These are phyloP conservation scores for Talaromyces trachyspermus DNA, from an alignment of 495 filamentous ascomycete species.

Conservation along the genomic window DNA sequence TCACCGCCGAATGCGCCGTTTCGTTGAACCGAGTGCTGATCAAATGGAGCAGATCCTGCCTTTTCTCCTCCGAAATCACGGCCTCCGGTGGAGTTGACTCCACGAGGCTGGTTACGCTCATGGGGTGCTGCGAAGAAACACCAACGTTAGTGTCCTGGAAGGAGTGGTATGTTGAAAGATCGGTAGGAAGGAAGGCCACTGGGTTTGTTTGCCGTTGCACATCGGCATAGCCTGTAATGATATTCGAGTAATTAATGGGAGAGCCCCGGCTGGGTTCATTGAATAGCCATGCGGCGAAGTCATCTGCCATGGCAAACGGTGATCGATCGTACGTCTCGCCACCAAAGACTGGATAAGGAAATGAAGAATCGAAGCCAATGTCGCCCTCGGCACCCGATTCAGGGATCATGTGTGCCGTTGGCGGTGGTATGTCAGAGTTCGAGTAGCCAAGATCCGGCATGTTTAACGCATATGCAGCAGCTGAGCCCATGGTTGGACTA, in stretches of 20 bases:
- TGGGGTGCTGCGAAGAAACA: constrained; percentile 59
- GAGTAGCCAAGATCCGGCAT: constrained; percentile 3
- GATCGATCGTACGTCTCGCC: constrained; percentile 73
- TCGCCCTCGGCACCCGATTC: constrained; percentile 32
- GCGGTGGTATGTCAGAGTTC: constrained; percentile 3
- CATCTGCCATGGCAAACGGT: constrained; percentile 82
- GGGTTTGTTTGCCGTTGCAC: constrained; percentile 32
- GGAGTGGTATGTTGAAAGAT: constrained; percentile 31
- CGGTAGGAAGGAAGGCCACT: constrained; percentile 29
- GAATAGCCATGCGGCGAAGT: constrained; percentile 88
- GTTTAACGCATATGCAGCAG: constrained; percentile 16
- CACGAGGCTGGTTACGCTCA: constrained; percentile 87
- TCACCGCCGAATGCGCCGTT: constrained; percentile 64
- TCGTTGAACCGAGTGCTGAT: constrained; percentile 78
- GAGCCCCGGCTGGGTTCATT: constrained; percentile 47
- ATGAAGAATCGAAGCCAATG: constrained; percentile 60
- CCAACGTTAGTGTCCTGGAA: constrained; percentile 27
- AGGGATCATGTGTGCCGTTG: constrained; percentile 14
- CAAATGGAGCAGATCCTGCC: constrained; percentile 75
- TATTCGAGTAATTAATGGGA: constrained; percentile 24
- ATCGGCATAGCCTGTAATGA: constrained; percentile 42
- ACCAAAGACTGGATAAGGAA: constrained; percentile 77
- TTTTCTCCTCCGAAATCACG: constrained; percentile 79
- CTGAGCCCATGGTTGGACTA: no score
- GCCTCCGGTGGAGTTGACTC: constrained; percentile 74